These are phyloP conservation scores for Periconia digitata DNA, from an alignment of 2,329 filamentous ascomycete genomes.

Conservation along the genomic window DNA sequence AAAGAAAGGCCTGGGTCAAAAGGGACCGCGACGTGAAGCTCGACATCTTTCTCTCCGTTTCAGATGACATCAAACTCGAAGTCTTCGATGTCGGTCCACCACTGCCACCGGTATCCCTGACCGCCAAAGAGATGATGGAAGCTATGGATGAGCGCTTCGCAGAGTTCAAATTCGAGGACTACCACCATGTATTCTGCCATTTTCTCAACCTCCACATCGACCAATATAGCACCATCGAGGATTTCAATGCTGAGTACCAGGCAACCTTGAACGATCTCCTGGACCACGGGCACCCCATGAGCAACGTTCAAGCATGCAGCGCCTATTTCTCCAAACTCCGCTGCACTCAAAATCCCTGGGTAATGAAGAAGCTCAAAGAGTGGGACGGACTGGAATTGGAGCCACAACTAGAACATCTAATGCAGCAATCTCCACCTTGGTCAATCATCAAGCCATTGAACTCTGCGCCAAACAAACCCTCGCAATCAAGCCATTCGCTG, in stretches of 20 bases:
- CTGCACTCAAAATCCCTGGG: slow-evolving; percentile 42
- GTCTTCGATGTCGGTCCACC: slow-evolving; percentile 38
- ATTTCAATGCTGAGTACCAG: slow-evolving; percentile 39
- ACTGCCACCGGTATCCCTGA: slow-evolving; percentile 34
- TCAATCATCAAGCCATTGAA: slow-evolving; percentile 31
- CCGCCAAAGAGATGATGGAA: slow-evolving; percentile 35
- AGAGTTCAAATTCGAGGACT: slow-evolving; percentile 36
- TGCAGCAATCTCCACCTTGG: slow-evolving; percentile 36
- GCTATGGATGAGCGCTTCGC: slow-evolving; percentile 31
- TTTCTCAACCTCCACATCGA: slow-evolving; percentile 42
- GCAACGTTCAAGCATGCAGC: slow-evolving; percentile 39
- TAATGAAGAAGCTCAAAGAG: slow-evolving; percentile 33
- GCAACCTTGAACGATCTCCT: slow-evolving; percentile 35
- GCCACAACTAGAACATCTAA: slow-evolving; percentile 26
- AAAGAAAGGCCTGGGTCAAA: slow-evolving; percentile 37
- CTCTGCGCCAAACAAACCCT: slow-evolving; percentile 10
- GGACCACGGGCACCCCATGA: slow-evolving; percentile 36
- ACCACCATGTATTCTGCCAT: slow-evolving; percentile 41
- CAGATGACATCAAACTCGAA: slow-evolving; percentile 42
- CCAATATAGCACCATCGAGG: slow-evolving; percentile 31
- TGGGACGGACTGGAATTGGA: slow-evolving; percentile 28
- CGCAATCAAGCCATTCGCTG: slow-evolving; percentile 15
- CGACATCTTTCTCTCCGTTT: slow-evolving; percentile 39
- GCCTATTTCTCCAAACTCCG: slow-evolving; percentile 42
- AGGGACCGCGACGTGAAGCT: slow-evolving; percentile 40